Evolutionary conservation across 2,329 filamentous ascomycete genomes (phyloP).

Genomic region (Exophiala alcalophila): DNA sequence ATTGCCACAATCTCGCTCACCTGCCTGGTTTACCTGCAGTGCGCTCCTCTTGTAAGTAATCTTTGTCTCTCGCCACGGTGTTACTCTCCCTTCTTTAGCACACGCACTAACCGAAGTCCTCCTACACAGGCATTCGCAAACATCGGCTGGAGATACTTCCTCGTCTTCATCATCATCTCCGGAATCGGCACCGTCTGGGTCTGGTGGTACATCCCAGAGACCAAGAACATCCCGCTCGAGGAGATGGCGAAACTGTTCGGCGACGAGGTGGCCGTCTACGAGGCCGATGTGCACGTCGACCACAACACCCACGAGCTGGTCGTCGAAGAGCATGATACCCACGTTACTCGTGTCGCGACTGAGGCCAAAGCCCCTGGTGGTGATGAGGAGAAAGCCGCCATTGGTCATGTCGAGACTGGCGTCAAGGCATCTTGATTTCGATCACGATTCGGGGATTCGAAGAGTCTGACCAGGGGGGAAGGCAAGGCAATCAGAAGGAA

Average conservation of each 20-base stretch:
- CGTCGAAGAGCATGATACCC: conserved; percentile 5
- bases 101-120: too few species aligned
- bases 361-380: too few species aligned
- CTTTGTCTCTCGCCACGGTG: not conserved
- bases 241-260: conserved; percentile 38
- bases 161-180: conserved; percentile 27
- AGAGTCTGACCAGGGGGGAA: too few species aligned
- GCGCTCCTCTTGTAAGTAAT: conserved; percentile 34
- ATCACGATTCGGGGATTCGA: too few species aligned
- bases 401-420: too few species aligned
- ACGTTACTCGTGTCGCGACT: too few species aligned
- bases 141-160: conserved; percentile 48
- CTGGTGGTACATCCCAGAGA: conserved; percentile 30
- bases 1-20: conserved; percentile 11
- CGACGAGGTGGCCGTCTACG: conserved; percentile 10
- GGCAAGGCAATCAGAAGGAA: too few species aligned
- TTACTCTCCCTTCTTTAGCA: not conserved
- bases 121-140: conserved; percentile 58
- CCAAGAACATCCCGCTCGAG: conserved; percentile 35
- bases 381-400: too few species aligned
- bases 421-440: too few species aligned
- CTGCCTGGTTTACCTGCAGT: conserved; percentile 39
- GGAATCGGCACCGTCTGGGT: conserved; percentile 1
- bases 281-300: conserved; percentile 8
- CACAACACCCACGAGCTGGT: conserved; percentile 10